Evolutionary conservation across 176 grass and related monocot species (phyloP).

Genomic region (Zoysia pacifica): DNA sequence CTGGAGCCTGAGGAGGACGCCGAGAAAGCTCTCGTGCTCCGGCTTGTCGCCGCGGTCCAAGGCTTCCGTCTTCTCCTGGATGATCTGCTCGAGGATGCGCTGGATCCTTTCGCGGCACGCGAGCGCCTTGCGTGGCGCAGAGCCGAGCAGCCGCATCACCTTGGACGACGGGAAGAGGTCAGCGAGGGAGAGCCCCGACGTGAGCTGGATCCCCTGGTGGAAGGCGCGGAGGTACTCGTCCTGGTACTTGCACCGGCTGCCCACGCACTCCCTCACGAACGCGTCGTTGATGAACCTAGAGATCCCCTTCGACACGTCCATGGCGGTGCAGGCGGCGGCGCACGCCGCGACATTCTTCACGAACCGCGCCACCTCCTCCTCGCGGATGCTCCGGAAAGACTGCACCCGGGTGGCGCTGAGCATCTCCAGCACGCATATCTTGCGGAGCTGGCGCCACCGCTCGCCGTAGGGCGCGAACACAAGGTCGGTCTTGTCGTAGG

Average conservation of each 20-base stretch:
- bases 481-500: background rate
- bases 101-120: too few relatives aligned
- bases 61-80: too few relatives aligned
- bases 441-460: constrained; percentile 36
- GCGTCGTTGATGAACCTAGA: constrained; percentile 15
- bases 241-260: constrained; percentile 28
- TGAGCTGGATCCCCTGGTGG: background rate
- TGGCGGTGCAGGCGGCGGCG: background rate
- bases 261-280: constrained; percentile 14
- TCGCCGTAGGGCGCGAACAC: constrained; percentile 5
- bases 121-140: too few relatives aligned
- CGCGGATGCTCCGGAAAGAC: constrained; percentile 5
- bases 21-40: too few relatives aligned
- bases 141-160: too few relatives aligned
- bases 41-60: too few relatives aligned
- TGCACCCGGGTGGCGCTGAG: constrained; percentile 18
- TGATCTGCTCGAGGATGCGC: too few relatives aligned
- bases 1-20: too few relatives aligned
- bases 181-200: background rate
- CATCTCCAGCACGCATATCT: constrained; percentile 27
- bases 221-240: constrained; percentile 26
- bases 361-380: constrained; percentile 20
- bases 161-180: constrained; percentile 40
- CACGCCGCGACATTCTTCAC: background rate
- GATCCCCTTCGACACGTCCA: background rate